These are phyloP conservation scores for Teratosphaeria pseudoeucalypti DNA, from an alignment of 2,329 filamentous ascomycete species.

Conservation along the genomic window DNA sequence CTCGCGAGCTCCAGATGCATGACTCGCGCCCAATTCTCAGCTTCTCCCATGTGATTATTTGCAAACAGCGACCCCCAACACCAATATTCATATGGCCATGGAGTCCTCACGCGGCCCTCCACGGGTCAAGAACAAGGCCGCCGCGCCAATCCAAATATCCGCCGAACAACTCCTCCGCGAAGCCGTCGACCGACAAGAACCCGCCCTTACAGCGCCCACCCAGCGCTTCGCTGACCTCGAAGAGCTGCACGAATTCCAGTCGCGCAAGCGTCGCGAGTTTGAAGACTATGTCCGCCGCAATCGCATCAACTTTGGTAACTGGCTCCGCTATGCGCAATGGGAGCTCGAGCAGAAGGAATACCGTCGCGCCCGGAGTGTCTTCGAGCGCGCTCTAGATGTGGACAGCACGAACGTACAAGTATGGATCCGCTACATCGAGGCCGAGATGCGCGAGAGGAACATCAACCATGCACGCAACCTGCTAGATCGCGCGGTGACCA, in stretches of 20 bases:
- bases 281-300: conserved; percentile 97
- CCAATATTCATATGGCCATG: conserved; percentile 46
- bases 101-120: conserved; percentile 85
- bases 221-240: conserved; percentile 94
- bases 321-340: conserved; percentile 96
- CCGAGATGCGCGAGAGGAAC: conserved; percentile 89
- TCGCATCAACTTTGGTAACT: conserved; percentile 93
- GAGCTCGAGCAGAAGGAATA: conserved; percentile 98
- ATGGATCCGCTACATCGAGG: conserved; percentile 90
- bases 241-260: conserved; percentile 95
- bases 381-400: conserved; percentile 88
- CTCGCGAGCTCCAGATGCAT: background rate
- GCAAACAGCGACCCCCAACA: background rate
- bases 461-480: conserved; percentile 96
- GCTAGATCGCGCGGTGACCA: conserved; percentile 86
- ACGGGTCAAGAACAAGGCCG: conserved; percentile 96
- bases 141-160: conserved; percentile 73
- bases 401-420: conserved; percentile 76
- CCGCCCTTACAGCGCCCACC: conserved; percentile 75
- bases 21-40: background rate
- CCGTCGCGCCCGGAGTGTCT: conserved; percentile 79
- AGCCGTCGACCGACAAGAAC: conserved; percentile 92
- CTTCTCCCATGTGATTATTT: background rate
- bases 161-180: conserved; percentile 95
- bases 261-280: conserved; percentile 89